These are phyloP conservation scores for Aegilops bicornis DNA, from an alignment of 176 grass and related monocot species.

Conservation along the genomic window DNA sequence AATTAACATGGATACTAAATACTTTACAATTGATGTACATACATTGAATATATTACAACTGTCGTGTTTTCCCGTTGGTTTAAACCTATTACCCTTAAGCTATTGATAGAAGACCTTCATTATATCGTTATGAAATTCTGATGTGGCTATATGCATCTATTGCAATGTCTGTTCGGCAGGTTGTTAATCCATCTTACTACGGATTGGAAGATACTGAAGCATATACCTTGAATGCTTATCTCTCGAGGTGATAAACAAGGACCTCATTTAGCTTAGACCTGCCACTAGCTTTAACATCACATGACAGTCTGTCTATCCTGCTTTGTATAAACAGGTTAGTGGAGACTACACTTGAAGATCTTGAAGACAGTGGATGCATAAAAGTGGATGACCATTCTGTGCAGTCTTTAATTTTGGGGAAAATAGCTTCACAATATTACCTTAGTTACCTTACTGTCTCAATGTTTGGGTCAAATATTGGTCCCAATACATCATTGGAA, in stretches of 20 bases:
- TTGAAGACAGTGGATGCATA: conserved; percentile 98
- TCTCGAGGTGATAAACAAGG: conserved; percentile 68
- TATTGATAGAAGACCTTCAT: neutral
- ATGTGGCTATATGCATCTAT: neutral
- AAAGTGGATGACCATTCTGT: conserved; percentile 77
- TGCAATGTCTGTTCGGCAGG: conserved; percentile 43
- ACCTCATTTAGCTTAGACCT: conserved; percentile 32
- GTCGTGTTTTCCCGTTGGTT: neutral
- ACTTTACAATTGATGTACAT: neutral
- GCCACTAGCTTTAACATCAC: conserved; percentile 29
- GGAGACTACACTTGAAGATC: conserved; percentile 91
- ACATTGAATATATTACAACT: neutral
- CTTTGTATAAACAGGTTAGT: conserved; percentile 67
- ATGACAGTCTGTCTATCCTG: conserved; percentile 22
- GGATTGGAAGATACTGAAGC: conserved; percentile 82
- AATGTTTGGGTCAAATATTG: conserved; percentile 97
- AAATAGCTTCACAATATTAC: conserved; percentile 97
- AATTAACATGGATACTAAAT: neutral
- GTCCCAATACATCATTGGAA: conserved; percentile 77
- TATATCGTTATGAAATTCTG: conserved; percentile 9
- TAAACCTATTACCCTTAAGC: conserved; percentile 4
- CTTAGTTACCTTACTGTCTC: conserved; percentile 95
- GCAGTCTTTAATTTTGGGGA: conserved; percentile 83
- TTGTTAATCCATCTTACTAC: conserved; percentile 97
- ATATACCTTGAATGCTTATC: conserved; percentile 80